Evolutionary conservation across 352 stramenopile genomes (phyloP).

Genomic region (Phytophthora chlamydospora): DNA sequence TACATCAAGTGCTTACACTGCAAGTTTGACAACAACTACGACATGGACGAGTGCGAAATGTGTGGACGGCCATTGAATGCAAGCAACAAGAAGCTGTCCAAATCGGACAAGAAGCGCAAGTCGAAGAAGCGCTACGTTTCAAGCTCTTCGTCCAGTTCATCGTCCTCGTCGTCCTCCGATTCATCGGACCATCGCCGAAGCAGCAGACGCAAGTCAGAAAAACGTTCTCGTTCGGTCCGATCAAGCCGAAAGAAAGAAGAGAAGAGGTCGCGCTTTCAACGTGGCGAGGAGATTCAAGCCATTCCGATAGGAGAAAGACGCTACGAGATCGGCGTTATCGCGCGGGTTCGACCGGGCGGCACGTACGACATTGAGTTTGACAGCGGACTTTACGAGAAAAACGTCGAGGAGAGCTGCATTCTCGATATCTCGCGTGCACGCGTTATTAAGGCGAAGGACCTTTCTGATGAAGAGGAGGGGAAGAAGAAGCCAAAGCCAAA

Average conservation of each 20-base stretch:
- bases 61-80: conserved; percentile 51
- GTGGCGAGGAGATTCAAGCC: conserved; percentile 69
- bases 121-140: conserved; percentile 46
- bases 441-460: conserved; percentile 36
- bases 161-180: conserved; percentile 35
- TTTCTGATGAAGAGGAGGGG: conserved; percentile 16
- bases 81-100: conserved; percentile 40
- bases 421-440: conserved; percentile 46
- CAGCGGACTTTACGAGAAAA: conserved; percentile 57
- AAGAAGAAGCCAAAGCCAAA: conserved; percentile 13
- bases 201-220: conserved; percentile 37
- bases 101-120: conserved; percentile 38
- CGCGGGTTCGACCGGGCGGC: conserved; percentile 49
- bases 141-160: conserved; percentile 45
- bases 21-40: conserved; percentile 83
- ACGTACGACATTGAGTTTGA: conserved; percentile 80
- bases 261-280: conserved; percentile 45
- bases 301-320: conserved; percentile 53
- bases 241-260: conserved; percentile 30
- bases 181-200: conserved; percentile 34
- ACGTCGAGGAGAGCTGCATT: conserved; percentile 56
- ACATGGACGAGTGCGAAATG: conserved; percentile 73
- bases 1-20: conserved; percentile 71
- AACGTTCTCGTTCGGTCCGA: conserved; percentile 30
- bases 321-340: conserved; percentile 60